These are phyloP conservation scores for Clitopilus passeckerianus DNA, from an alignment of 768 basidiomycete species.

Conservation along the genomic window DNA sequence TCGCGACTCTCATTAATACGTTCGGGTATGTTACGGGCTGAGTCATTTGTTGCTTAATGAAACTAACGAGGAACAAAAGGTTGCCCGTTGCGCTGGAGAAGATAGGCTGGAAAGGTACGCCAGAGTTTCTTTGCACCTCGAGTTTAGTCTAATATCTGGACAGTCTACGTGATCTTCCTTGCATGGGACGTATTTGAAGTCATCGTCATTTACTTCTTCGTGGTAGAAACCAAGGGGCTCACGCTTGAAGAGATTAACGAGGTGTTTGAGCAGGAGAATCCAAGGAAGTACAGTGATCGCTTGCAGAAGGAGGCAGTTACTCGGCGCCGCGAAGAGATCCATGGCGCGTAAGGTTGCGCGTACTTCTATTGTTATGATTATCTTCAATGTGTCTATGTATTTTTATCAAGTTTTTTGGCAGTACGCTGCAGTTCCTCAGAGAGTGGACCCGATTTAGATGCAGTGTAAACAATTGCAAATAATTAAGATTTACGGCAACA, in stretches of 20 bases:
- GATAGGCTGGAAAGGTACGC: slow-evolving; percentile 42
- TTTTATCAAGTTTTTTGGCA: background rate
- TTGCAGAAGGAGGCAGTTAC: slow-evolving; percentile 8
- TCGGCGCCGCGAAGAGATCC: background rate
- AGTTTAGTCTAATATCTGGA: slow-evolving; percentile 2
- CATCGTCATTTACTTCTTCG: slow-evolving; percentile 39
- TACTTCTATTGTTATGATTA: background rate
- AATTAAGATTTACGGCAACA: slow-evolving; percentile 1
- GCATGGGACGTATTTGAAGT: slow-evolving; percentile 45
- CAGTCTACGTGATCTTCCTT: slow-evolving; percentile 48
- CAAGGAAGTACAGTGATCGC: slow-evolving; percentile 28
- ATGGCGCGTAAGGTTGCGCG: background rate
- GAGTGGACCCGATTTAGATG: background rate
- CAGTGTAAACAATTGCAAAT: slow-evolving; percentile 1
- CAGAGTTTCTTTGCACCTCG: background rate
- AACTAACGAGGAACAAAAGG: slow-evolving; percentile 13
- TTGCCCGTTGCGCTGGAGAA: slow-evolving; percentile 42
- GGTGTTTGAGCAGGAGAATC: slow-evolving; percentile 38
- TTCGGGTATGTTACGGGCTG: slow-evolving; percentile 30
- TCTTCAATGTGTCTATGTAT: background rate
- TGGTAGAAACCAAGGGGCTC: slow-evolving; percentile 48
- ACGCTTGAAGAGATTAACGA: slow-evolving; percentile 48
- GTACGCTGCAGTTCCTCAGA: background rate
- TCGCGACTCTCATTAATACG: slow-evolving; percentile 42
- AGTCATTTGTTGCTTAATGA: background rate